Conservation (phyloP, 1,284 basidiomycete genomes). For the Leucocoprinus gongylophorus region DNA sequence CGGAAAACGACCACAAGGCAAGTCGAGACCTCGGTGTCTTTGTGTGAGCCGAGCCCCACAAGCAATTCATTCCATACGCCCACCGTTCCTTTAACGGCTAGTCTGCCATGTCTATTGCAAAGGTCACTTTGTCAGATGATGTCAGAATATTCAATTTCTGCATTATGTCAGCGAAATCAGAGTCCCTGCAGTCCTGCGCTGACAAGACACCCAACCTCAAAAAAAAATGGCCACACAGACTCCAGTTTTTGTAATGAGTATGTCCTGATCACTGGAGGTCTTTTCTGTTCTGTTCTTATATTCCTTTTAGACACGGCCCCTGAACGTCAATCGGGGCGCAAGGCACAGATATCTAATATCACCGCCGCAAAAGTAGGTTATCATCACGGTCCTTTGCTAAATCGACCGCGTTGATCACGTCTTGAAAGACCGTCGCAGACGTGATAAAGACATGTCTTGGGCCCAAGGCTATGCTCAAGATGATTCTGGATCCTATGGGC, state of each 20-base stretch:
- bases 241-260: slow-evolving; percentile 71
- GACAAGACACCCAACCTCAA: neutral
- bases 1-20: too few species aligned
- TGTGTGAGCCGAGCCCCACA: too few species aligned
- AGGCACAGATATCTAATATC: slow-evolving; percentile 97
- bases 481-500: slow-evolving; percentile 98
- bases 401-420: slow-evolving; percentile 11
- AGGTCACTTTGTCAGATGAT: neutral
- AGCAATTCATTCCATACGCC: too few species aligned
- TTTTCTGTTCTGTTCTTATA: neutral
- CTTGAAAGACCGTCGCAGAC: slow-evolving; percentile 85
- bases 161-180: slow-evolving; percentile 9
- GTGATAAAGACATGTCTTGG: slow-evolving; percentile 98
- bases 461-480: slow-evolving; percentile 98
- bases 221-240: slow-evolving; percentile 39
- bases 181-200: neutral
- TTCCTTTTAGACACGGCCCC: slow-evolving; percentile 73
- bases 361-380: slow-evolving; percentile 87
- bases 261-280: slow-evolving; percentile 19
- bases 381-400: slow-evolving; percentile 3
- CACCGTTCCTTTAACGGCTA: too few species aligned
- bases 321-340: slow-evolving; percentile 88
- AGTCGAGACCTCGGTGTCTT: too few species aligned
- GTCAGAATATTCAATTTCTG: neutral
- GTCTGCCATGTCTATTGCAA: too few species aligned